These are phyloP conservation scores for Candida ortonii DNA, from an alignment of 805 yeast species.

Conservation along the genomic window DNA sequence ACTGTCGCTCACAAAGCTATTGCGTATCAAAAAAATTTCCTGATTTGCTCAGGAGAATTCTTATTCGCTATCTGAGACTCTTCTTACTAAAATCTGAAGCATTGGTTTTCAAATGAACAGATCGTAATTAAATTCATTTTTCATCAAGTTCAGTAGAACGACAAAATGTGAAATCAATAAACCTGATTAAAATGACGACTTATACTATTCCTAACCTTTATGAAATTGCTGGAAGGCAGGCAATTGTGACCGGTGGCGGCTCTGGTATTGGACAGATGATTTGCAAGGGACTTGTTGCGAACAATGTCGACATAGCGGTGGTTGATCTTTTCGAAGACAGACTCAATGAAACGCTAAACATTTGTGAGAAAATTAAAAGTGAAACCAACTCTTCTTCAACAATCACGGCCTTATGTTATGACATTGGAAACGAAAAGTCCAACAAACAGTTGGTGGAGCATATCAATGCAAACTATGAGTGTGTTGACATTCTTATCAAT, in stretches of 20 bases:
- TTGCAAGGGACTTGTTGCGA: slow-evolving; percentile 21
- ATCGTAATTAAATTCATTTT: no score
- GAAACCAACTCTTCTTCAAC: slow-evolving; percentile 18
- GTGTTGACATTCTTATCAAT: slow-evolving; percentile 21
- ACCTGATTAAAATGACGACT: slow-evolving; percentile 13
- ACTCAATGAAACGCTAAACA: slow-evolving; percentile 14
- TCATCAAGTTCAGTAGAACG: no score
- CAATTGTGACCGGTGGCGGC: slow-evolving; percentile 25
- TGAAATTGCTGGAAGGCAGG: slow-evolving; percentile 23
- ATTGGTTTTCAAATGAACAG: no score
- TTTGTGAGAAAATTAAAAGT: slow-evolving; percentile 15
- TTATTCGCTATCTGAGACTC: no score
- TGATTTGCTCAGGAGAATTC: no score
- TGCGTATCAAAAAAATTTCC: no score
- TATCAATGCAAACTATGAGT: slow-evolving; percentile 19
- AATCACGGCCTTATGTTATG: slow-evolving; percentile 20
- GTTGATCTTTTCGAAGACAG: slow-evolving; percentile 24
- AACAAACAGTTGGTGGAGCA: slow-evolving; percentile 17
- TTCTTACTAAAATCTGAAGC: no score
- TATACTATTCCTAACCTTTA: slow-evolving; percentile 15
- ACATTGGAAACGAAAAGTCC: slow-evolving; percentile 21
- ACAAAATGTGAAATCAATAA: no score
- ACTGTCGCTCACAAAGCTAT: no score
- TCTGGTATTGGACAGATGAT: slow-evolving; percentile 27
- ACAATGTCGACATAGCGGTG: slow-evolving; percentile 21